Evolutionary conservation across 768 basidiomycete species (phyloP), one percentile per base, ranked within the genome.

Genomic region (Podaxis sp.): DNA sequence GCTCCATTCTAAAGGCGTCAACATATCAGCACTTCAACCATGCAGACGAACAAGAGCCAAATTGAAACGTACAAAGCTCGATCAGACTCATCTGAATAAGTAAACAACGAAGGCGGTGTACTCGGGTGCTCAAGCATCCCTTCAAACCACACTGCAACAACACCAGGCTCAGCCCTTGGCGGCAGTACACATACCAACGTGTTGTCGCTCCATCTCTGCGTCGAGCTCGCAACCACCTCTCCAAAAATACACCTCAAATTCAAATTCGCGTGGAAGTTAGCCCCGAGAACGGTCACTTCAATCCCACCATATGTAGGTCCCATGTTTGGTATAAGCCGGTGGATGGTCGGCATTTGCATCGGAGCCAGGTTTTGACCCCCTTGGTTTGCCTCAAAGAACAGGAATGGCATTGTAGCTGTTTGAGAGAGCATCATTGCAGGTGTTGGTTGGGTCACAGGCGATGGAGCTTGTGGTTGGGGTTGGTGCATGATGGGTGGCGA

Each of bases 251-350:
- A 91, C 56, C 84, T 85, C 27, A 92, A 76, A 64, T 85, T 84
- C 56, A 89, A 71, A 46, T 84, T 80, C 0, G 88, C 81, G 68
- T 90, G 86, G 74, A 99, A 98, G 71, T 95, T 92, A 55, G 90
- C 86, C 7, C 97, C 97, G 5, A 97, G 82, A 16, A 99, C 77
- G 1, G 96, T 98, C 36, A 99, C 90, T 73, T 97, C 94, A 65
- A 93, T 94, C 1, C 96, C 96, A 35, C 95, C 95, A 61, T 89
- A 85, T 21, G 91, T 94, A 9, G 94, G 93, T 11, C 95, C 93
- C 61, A 82, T 80, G 57, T 86, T 84, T 1, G 93, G 93, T 64
- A 95, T 93, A 42, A 95, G 82, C 5, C 91, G 86, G 67, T 93
- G 91, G 59, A 95, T 94, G 50, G 81, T 88, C 11, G 92, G 91